Evolutionary conservation across 805 yeast genomes (phyloP).

Genomic region (Candida xyloterini): DNA sequence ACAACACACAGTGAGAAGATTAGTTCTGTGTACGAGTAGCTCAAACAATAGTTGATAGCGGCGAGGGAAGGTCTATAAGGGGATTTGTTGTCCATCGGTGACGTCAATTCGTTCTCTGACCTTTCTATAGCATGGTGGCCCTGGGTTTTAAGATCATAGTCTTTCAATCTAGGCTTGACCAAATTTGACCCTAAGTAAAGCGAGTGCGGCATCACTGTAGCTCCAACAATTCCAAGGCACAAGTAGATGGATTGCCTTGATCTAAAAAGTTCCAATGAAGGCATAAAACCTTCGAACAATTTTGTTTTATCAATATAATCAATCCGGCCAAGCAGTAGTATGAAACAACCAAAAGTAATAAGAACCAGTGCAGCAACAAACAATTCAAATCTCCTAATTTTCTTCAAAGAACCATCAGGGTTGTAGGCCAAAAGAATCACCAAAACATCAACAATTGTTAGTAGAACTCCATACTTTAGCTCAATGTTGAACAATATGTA

Average conservation of each 20-base stretch:
- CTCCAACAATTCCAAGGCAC: conserved; percentile 83
- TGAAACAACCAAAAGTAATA: conserved; percentile 74
- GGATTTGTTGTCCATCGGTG: conserved; percentile 30
- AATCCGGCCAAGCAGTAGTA: conserved; percentile 61
- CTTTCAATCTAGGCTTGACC: conserved; percentile 80
- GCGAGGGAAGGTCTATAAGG: conserved; percentile 64
- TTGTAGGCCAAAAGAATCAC: conserved; percentile 74
- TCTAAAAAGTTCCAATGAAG: conserved; percentile 49
- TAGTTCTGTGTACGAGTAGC: conserved; percentile 70
- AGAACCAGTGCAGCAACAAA: conserved; percentile 70
- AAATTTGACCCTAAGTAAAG: conserved; percentile 81
- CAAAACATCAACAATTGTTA: conserved; percentile 81
- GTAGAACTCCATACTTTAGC: conserved; percentile 65
- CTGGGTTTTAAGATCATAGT: conserved; percentile 53
- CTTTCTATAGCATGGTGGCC: conserved; percentile 7
- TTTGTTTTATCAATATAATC: conserved; percentile 49
- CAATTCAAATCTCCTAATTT: conserved; percentile 73
- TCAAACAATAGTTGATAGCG: conserved; percentile 73
- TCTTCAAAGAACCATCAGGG: conserved; percentile 71
- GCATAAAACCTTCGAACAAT: conserved; percentile 67
- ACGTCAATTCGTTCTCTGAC: neutral
- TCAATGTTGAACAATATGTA: conserved; percentile 77
- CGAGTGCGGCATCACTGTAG: conserved; percentile 94
- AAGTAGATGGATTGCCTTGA: conserved; percentile 69
- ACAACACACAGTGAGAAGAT: conserved; percentile 68